Percentiles rank a stretch among this genome's conserved stretches.
These are phyloP conservation scores for Insectozyma bohioensis DNA, from an alignment of 1,139 yeast species.

Conservation along the genomic window DNA sequence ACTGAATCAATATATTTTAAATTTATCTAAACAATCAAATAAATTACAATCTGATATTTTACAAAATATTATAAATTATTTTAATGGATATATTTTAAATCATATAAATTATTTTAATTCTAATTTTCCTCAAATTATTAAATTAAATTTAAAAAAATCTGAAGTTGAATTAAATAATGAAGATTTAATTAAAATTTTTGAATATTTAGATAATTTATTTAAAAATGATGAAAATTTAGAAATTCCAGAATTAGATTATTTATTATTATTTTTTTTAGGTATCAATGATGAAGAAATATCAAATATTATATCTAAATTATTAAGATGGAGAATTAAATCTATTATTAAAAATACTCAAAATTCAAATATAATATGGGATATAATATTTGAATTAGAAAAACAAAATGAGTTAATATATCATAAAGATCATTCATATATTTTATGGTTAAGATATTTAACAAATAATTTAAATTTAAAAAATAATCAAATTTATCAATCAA, in stretches of 20 bases:
- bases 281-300: conserved; percentile 34
- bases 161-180: conserved; percentile 1
- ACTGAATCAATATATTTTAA: conserved; percentile 4
- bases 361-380: conserved; percentile 41
- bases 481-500: conserved; percentile 27
- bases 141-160: too few species aligned
- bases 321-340: conserved; percentile 50
- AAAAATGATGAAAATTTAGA: conserved; percentile 5
- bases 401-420: conserved; percentile 20
- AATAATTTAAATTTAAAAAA: conserved; percentile 17
- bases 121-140: conserved; percentile 5
- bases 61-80: background rate
- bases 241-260: conserved; percentile 19
- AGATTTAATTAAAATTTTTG: conserved; percentile 10
- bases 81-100: conserved; percentile 8
- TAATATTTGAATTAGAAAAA: conserved; percentile 35
- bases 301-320: conserved; percentile 30
- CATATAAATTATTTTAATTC: conserved; percentile 10
- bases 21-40: conserved; percentile 20
- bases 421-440: conserved; percentile 44
- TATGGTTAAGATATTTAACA: conserved; percentile 56
- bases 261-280: conserved; percentile 31
- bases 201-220: conserved; percentile 20
- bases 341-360: conserved; percentile 24
- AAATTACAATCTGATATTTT: conserved; percentile 18